Evolutionary conservation across 257 asterid species (phyloP).

Genomic region (Catharanthus roseus): DNA sequence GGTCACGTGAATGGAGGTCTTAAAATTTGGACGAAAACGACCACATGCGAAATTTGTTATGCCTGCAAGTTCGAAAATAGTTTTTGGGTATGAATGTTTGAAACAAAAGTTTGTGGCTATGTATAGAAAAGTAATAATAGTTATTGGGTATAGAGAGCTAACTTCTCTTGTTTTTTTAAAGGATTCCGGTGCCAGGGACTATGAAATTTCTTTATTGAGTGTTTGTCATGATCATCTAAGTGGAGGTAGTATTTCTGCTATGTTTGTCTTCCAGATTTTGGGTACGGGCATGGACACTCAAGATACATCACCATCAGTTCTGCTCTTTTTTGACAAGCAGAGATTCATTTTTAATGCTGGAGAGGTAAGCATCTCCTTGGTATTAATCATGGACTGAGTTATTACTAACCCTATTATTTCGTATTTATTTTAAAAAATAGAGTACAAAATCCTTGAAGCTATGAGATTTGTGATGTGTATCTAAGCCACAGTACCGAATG

Average conservation of each 20-base stretch:
- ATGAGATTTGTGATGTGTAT: background rate
- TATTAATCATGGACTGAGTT: background rate
- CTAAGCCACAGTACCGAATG: background rate
- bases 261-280: conserved; percentile 59
- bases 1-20: no score
- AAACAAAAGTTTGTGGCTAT: no score
- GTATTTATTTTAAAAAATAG: background rate
- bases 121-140: no score
- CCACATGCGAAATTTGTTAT: no score
- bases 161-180: no score
- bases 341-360: conserved; percentile 97
- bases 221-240: background rate
- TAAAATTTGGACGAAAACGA: no score
- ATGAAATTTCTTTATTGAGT: background rate
- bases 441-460: background rate
- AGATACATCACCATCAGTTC: conserved; percentile 92
- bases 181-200: background rate
- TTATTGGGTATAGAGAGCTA: no score
- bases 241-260: background rate
- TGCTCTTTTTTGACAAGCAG: conserved; percentile 92
- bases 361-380: conserved; percentile 54
- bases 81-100: no score
- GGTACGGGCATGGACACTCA: conserved; percentile 99
- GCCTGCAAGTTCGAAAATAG: no score
- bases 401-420: background rate